Conservation (phyloP, 179 eudicot genomes). For the Camellia oleifera region DNA sequence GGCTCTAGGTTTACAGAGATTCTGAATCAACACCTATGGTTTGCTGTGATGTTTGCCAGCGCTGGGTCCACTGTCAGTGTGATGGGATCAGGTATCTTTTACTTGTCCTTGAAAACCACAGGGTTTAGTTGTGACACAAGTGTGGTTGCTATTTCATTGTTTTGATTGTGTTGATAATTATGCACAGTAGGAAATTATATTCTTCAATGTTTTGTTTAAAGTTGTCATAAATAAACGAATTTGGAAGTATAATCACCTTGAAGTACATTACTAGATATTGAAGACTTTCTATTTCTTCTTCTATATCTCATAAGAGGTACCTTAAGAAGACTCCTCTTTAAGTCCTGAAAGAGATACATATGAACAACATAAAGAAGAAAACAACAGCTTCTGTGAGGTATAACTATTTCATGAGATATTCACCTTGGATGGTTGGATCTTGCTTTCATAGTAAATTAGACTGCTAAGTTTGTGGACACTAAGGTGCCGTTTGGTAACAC, state of each 20-base stretch:
- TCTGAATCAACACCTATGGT: conserved; percentile 99
- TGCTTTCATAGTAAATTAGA: not conserved
- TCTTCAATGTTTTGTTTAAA: not conserved
- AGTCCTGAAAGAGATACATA: not conserved
- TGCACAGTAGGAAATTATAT: not conserved
- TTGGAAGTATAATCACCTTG: not conserved
- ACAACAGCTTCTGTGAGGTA: conserved; percentile 2
- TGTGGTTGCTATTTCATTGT: not conserved
- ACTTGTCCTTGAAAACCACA: conserved; percentile 1
- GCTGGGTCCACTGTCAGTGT: conserved; percentile 93
- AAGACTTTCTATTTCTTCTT: too few species aligned
- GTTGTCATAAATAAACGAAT: not conserved
- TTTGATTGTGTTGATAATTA: not conserved
- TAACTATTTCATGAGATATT: not conserved
- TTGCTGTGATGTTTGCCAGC: conserved; percentile 95
- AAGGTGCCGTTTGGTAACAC: too few species aligned
- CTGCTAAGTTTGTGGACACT: not conserved
- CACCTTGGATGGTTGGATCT: too few species aligned
- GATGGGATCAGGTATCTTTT: conserved; percentile 78
- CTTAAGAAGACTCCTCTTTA: not conserved
- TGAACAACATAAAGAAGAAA: not conserved
- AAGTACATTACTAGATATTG: too few species aligned
- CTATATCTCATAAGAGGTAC: not conserved
- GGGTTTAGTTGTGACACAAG: conserved; percentile 4
- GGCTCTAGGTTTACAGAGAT: conserved; percentile 85